Conservation (phyloP, 2,329 filamentous ascomycete genomes). For the Monosporascus sp. region DNA sequence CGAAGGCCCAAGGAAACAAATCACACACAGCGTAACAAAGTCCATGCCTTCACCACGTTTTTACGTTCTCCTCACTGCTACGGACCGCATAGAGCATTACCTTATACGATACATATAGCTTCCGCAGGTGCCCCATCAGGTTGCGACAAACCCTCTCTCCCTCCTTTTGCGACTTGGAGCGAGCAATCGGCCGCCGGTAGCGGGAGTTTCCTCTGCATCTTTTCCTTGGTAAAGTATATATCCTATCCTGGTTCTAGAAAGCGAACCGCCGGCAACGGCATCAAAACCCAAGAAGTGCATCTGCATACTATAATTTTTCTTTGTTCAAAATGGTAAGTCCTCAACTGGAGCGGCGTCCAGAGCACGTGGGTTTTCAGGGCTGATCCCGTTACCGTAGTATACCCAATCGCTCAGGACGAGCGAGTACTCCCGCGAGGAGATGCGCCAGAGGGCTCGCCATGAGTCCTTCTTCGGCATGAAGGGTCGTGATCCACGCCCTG, state of each 20-base stretch:
- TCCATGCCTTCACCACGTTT: slow-evolving; percentile 22
- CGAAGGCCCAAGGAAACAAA: slow-evolving; percentile 19
- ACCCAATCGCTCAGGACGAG: slow-evolving; percentile 18
- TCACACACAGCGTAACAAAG: slow-evolving; percentile 23
- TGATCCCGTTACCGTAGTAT: slow-evolving; percentile 19
- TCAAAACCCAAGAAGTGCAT: slow-evolving; percentile 16
- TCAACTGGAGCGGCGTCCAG: not conserved
- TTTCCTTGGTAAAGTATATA: slow-evolving; percentile 17
- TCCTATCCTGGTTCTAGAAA: slow-evolving; percentile 23
- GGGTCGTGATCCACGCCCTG: slow-evolving; percentile 50
- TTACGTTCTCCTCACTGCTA: slow-evolving; percentile 18
- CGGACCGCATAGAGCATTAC: slow-evolving; percentile 12
- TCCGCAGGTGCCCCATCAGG: slow-evolving; percentile 20
- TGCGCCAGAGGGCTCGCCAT: slow-evolving; percentile 46
- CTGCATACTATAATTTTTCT: slow-evolving; percentile 11
- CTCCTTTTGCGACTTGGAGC: slow-evolving; percentile 26
- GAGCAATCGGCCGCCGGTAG: slow-evolving; percentile 20
- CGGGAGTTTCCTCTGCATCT: slow-evolving; percentile 20
- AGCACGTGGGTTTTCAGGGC: slow-evolving; percentile 1
- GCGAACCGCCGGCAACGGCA: slow-evolving; percentile 27
- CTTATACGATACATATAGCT: slow-evolving; percentile 25
- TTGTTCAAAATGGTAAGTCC: slow-evolving; percentile 18
- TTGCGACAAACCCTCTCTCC: slow-evolving; percentile 19
- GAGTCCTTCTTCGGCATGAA: slow-evolving; percentile 59
- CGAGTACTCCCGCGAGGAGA: slow-evolving; percentile 38